Evolutionary conservation across 2,329 filamentous ascomycete species (phyloP).

Genomic region (Chaetomium sp.): DNA sequence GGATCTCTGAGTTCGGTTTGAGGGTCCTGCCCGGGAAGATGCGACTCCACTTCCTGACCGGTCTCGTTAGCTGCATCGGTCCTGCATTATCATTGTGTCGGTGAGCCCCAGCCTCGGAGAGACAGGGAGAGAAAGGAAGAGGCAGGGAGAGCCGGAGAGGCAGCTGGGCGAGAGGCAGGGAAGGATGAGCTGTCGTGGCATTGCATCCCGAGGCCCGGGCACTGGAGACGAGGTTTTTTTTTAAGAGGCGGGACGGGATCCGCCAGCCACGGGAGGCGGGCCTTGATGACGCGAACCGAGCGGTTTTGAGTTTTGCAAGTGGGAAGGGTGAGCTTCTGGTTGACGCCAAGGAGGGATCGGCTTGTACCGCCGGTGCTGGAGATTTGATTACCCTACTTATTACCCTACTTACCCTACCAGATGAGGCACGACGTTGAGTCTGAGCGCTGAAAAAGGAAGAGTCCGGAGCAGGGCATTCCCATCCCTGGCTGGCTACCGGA

Average conservation of each 20-base stretch:
- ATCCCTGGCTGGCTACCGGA: conserved; percentile 25
- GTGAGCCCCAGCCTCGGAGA: conserved; percentile 22
- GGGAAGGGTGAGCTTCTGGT: conserved; percentile 2
- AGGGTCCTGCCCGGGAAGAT: conserved; percentile 1
- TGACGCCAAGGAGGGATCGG: conserved; percentile 22
- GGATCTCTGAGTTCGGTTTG: conserved; percentile 4
- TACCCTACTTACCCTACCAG: conserved; percentile 8
- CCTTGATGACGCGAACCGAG: conserved; percentile 25
- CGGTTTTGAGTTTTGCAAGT: conserved; percentile 2
- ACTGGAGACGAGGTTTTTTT: conserved; percentile 7
- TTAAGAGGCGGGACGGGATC: conserved; percentile 17
- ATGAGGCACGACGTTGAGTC: conserved; percentile 14
- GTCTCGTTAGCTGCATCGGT: conserved; percentile 27
- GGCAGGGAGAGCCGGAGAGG: no score
- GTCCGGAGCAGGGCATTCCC: conserved; percentile 17
- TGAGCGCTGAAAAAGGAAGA: conserved; percentile 24
- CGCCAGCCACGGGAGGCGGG: conserved; percentile 19
- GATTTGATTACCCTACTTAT: not conserved
- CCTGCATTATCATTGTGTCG: conserved; percentile 31
- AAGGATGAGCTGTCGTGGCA: conserved; percentile 30
- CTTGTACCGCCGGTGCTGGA: conserved; percentile 1
- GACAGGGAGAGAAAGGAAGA: not conserved
- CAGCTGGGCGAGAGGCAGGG: no score
- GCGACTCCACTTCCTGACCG: conserved; percentile 25
- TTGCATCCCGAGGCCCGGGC: conserved; percentile 23